These are phyloP conservation scores for Graphilbum fragrans DNA, from an alignment of 2,329 filamentous ascomycete genomes.

Conservation along the genomic window DNA sequence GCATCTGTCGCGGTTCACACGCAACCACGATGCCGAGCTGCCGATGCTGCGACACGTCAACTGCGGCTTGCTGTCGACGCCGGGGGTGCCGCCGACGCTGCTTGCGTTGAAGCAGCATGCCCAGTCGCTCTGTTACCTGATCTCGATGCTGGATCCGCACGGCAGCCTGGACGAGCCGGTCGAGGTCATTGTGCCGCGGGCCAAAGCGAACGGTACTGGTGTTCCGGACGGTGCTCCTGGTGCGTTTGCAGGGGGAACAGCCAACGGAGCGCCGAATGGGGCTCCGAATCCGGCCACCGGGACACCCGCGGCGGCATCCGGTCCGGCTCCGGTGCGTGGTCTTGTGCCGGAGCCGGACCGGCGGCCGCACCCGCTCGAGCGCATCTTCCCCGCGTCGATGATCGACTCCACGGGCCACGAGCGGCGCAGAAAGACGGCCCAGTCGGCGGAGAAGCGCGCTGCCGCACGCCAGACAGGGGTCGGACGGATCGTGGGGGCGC, in stretches of 20 bases:
- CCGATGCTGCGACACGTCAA: constrained; percentile 35
- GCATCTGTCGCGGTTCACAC: constrained; percentile 26
- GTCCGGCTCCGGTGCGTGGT: neutral
- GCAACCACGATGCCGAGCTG: constrained; percentile 17
- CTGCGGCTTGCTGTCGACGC: constrained; percentile 45
- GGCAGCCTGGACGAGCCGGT: constrained; percentile 7
- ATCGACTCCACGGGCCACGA: neutral
- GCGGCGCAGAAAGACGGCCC: neutral
- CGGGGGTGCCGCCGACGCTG: constrained; percentile 38
- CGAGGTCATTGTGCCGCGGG: neutral
- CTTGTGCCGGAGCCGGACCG: neutral
- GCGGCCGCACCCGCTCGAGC: neutral
- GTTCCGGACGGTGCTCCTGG: neutral
- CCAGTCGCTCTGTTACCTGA: constrained; percentile 41
- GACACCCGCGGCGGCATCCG: neutral
- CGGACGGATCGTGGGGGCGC: neutral
- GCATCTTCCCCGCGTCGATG: neutral
- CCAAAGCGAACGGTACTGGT: neutral
- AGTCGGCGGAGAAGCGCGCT: no score
- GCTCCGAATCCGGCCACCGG: neutral
- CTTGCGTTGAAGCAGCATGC: constrained; percentile 47
- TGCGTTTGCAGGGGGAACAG: neutral
- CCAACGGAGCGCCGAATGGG: neutral
- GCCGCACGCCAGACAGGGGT: neutral
- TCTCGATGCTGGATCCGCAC: constrained; percentile 30